Base-by-base conservation (phyloP, 225 moss, liverwort and hornwort species). In the Asterella californica region DNA sequence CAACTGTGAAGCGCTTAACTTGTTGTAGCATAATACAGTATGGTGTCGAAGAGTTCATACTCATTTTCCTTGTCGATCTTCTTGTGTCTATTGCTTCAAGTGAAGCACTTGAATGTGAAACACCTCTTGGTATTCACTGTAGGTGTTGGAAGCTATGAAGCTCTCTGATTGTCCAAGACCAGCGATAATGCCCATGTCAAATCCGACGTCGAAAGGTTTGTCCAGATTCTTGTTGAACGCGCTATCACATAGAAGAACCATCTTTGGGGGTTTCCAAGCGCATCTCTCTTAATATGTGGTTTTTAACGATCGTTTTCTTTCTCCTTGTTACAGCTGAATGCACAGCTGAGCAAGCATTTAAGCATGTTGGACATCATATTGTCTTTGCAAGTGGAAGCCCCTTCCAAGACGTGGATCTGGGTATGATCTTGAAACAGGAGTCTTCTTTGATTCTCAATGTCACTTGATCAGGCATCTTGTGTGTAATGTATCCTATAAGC, bases 311-410 rank as follows among this genome's bases (percentile, higher is more conserved):
- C 12, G 29, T 48, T 38, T 22, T 76, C 22, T 59, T 27, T 77
- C 2, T 73, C 48, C 12, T 72, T 22, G 32, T 64, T 66, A 65
- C 87, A 93, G 96, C 96, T 79, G 96, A 96, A 81, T 96, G 96
- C 81, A 94, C 96, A 55, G 96, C 96, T 47, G 94, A 92, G 81
- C 90, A 96, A 83, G 96, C 96, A 24, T 96, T 93, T 84, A 89
- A 91, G 79, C 81, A 91, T 81, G 90, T 86, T 33, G 96, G 96
- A 79, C 86, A 87, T 37, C 74, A 96, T 84, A 96, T 96, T 79
- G 86, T 96, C 6, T 96, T 96, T 74, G 94, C 96, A 34, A 96
- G 96, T 83, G 96, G 96, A 71, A 96, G 96, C 72, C 96, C 96
- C 18, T 96, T 96, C 82, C 92, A 94, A 66, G 92, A 96, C 83